Evolutionary conservation across 1,284 basidiomycete species (phyloP).

Genomic region (Microbotryum violaceum): DNA sequence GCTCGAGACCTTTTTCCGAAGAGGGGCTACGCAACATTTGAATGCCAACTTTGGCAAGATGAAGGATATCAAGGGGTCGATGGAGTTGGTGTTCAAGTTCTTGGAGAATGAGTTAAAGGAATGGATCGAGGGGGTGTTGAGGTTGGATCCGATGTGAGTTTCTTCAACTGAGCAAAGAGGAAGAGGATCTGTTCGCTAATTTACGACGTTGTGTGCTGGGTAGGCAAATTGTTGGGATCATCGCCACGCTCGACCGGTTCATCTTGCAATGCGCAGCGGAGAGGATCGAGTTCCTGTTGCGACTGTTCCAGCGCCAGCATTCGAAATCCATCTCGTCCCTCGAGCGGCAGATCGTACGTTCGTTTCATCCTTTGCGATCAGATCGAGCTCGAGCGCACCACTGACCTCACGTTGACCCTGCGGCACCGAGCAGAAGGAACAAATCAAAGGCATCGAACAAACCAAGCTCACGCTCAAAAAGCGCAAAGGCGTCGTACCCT

Average conservation of each 20-base stretch:
- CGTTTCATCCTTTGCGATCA: no score
- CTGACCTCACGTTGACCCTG: no score
- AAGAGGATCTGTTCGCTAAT: background rate
- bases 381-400: no score
- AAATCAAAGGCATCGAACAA: constrained; percentile 80
- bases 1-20: constrained; percentile 85
- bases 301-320: constrained; percentile 72
- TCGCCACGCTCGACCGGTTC: constrained; percentile 71
- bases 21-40: constrained; percentile 64
- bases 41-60: constrained; percentile 52
- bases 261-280: constrained; percentile 68
- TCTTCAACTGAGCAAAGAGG: background rate
- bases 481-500: constrained; percentile 83
- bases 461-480: constrained; percentile 88
- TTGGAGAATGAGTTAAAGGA: constrained; percentile 70
- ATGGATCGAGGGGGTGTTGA: constrained; percentile 72
- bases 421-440: constrained; percentile 48
- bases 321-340: constrained; percentile 44
- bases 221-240: constrained; percentile 78
- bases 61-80: constrained; percentile 73
- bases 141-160: constrained; percentile 68
- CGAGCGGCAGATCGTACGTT: constrained; percentile 23
- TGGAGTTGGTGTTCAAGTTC: constrained; percentile 95
- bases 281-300: constrained; percentile 64
- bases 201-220: background rate